Evolutionary conservation across 1,284 basidiomycete genomes (phyloP).

Genomic region (Blastosporella zonata): DNA sequence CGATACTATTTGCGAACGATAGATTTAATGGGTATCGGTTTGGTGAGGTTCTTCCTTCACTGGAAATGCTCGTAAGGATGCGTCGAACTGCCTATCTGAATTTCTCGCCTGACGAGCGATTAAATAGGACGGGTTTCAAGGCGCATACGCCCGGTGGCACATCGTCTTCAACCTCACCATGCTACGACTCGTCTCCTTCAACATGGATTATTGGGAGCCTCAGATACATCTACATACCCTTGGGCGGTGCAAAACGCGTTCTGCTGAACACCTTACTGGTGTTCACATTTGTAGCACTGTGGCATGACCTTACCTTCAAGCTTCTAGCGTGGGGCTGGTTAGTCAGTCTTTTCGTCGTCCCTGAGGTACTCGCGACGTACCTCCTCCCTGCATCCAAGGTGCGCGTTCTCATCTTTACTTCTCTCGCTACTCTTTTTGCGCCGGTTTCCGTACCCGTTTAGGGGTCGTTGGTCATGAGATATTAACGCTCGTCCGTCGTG

Average conservation of each 20-base stretch:
- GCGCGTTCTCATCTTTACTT: constrained; percentile 28
- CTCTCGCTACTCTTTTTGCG: background rate
- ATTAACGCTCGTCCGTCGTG: too few relatives aligned
- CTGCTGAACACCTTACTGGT: constrained; percentile 75
- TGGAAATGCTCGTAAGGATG: constrained; percentile 43
- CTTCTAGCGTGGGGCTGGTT: constrained; percentile 98
- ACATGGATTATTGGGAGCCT: constrained; percentile 73
- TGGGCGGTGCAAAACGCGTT: constrained; percentile 76
- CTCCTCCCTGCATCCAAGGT: constrained; percentile 68
- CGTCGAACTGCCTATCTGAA: background rate
- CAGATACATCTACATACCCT: constrained; percentile 93
- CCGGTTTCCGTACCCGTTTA: too few relatives aligned
- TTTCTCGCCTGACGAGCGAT: background rate
- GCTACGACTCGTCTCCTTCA: constrained; percentile 91
- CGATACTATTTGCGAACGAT: constrained; percentile 79
- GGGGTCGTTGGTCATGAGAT: too few relatives aligned
- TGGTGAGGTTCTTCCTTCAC: constrained; percentile 48
- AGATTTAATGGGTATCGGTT: constrained; percentile 76
- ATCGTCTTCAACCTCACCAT: constrained; percentile 97
- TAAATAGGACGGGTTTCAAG: constrained; percentile 66
- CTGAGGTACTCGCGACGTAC: constrained; percentile 71
- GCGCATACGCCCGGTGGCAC: constrained; percentile 86
- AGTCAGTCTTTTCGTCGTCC: constrained; percentile 86
- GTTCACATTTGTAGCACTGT: constrained; percentile 98
- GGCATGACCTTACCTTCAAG: constrained; percentile 92